phyloP scores from a whole-genome alignment of 108 stramenopile genomes.

The Epipyxis sp. region DNA sequence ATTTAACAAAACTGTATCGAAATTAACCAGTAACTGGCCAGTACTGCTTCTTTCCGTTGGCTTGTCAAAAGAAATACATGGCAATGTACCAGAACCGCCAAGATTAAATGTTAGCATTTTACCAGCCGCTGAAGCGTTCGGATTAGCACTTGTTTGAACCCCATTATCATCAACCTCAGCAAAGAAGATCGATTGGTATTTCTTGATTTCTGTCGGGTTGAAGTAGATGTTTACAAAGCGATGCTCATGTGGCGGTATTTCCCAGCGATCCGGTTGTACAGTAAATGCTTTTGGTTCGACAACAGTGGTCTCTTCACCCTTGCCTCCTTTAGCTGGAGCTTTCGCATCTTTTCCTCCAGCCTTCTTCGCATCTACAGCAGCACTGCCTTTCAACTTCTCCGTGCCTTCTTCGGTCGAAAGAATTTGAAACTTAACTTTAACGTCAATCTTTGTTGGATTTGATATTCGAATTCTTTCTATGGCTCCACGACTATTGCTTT shows the following conservation, averaged over 20 bases:
- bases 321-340: conserved; percentile 5
- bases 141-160: background rate
- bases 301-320: conserved; percentile 26
- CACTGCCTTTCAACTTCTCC: background rate
- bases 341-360: background rate
- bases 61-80: conserved; percentile 54
- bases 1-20: conserved; percentile 40
- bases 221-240: conserved; percentile 62
- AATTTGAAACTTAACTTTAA: conserved; percentile 48
- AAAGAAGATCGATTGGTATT: conserved; percentile 49
- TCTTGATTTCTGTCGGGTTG: conserved; percentile 53
- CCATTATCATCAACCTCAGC: conserved; percentile 49
- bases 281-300: conserved; percentile 39
- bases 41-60: conserved; percentile 37
- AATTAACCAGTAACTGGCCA: conserved; percentile 44
- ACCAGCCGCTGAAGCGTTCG: background rate
- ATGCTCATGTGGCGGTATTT: conserved; percentile 63
- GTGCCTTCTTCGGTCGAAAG: background rate
- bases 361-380: background rate
- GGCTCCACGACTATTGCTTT: conserved; percentile 30
- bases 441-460: conserved; percentile 58
- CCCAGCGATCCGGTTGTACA: conserved; percentile 53
- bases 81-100: conserved; percentile 56
- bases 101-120: conserved; percentile 48
- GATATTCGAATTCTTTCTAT: conserved; percentile 59